phyloP scores from a whole-genome alignment of 2,329 filamentous ascomycete genomes.

The Knufia fluminis region DNA sequence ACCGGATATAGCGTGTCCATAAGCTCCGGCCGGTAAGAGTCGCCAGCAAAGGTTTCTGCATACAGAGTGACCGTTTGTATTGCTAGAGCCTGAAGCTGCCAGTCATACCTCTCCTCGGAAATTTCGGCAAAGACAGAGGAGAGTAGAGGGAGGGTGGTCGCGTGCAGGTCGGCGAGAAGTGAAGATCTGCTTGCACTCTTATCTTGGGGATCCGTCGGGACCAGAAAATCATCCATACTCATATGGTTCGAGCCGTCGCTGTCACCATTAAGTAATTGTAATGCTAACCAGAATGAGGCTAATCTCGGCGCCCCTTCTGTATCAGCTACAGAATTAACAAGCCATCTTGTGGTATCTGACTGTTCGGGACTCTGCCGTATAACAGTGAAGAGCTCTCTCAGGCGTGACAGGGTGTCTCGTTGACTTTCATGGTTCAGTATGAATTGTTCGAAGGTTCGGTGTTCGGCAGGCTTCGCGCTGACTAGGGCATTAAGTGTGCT shows the following conservation, averaged over 20 bases:
- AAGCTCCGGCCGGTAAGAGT: slow-evolving; percentile 70
- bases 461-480: neutral
- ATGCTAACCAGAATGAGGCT: slow-evolving; percentile 70
- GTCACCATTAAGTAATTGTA: slow-evolving; percentile 58
- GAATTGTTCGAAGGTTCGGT: slow-evolving; percentile 13
- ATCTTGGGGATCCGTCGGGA: slow-evolving; percentile 37
- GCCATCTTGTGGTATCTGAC: slow-evolving; percentile 49
- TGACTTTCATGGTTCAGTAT: slow-evolving; percentile 21
- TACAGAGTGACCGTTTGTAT: slow-evolving; percentile 72
- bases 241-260: slow-evolving; percentile 36
- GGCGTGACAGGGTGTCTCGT: slow-evolving; percentile 45
- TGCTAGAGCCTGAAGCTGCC: slow-evolving; percentile 67
- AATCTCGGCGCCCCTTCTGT: slow-evolving; percentile 51
- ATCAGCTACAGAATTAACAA: slow-evolving; percentile 55
- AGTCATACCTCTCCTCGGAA: slow-evolving; percentile 44
- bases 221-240: slow-evolving; percentile 58
- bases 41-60: slow-evolving; percentile 51
- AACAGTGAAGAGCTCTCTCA: slow-evolving; percentile 52
- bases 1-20: slow-evolving; percentile 87
- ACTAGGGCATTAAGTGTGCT: slow-evolving; percentile 9
- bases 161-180: slow-evolving; percentile 38
- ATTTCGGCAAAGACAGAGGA: slow-evolving; percentile 24
- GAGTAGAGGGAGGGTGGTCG: slow-evolving; percentile 32
- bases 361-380: slow-evolving; percentile 38
- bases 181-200: slow-evolving; percentile 27